These are phyloP conservation scores for Bipolaris oryzae DNA, from an alignment of 2,329 filamentous ascomycete species.

Conservation along the genomic window DNA sequence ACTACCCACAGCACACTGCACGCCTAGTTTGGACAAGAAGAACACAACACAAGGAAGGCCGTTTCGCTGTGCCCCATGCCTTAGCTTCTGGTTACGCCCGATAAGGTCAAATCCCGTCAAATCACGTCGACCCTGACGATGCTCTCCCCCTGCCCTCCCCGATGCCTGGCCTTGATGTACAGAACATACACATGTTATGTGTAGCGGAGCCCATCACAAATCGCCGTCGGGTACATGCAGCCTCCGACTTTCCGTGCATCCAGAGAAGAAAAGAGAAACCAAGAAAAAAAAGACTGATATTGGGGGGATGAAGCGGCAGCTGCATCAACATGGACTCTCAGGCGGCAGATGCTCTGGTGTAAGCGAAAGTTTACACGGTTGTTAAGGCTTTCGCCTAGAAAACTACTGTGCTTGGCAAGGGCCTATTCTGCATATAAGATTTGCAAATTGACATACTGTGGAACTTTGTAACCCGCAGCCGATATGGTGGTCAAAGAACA, in stretches of 20 bases:
- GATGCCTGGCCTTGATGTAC: not conserved
- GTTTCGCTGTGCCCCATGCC: not conserved
- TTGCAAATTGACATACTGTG: not conserved
- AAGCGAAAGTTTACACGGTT: not conserved
- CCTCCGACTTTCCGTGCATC: not conserved
- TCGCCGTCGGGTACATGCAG: constrained; percentile 3
- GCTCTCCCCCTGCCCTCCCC: not conserved
- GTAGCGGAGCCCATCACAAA: not conserved
- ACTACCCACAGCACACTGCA: not conserved
- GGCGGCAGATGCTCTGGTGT: constrained; percentile 1
- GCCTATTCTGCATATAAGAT: constrained; percentile 3
- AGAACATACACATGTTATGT: too few relatives aligned
- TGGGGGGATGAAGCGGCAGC: not conserved
- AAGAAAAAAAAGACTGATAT: not conserved
- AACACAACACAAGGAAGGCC: not conserved
- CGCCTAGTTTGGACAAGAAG: not conserved
- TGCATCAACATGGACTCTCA: constrained; percentile 6
- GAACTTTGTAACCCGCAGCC: not conserved
- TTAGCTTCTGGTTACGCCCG: not conserved
- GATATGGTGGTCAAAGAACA: not conserved
- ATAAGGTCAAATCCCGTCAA: not conserved
- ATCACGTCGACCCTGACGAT: not conserved
- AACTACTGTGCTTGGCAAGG: not conserved
- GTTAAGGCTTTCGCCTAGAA: not conserved
- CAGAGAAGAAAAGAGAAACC: too few relatives aligned